Conservation (phyloP, 2,329 filamentous ascomycete genomes). For the Aspergillus fructus region DNA sequence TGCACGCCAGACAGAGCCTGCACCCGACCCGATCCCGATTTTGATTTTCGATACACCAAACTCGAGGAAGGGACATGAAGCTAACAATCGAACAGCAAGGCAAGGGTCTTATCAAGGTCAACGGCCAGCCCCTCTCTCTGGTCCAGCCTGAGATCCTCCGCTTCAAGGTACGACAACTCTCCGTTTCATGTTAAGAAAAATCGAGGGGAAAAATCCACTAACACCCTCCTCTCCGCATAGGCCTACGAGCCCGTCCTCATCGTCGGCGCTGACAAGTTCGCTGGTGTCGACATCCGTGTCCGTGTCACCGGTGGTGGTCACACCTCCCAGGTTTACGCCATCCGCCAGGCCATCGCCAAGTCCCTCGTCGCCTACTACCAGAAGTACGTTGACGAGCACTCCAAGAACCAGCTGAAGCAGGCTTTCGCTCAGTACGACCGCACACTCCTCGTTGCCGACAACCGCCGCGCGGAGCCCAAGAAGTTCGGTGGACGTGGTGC, state of each 20-base stretch:
- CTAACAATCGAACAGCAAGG: constrained; percentile 55
- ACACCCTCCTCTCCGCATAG: constrained; percentile 38
- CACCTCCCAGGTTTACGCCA: constrained; percentile 95
- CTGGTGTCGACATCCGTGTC: constrained; percentile 94
- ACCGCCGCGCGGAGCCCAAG: constrained; percentile 99
- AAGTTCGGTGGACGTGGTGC: constrained; percentile 84
- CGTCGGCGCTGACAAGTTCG: constrained; percentile 96
- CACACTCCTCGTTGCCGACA: constrained; percentile 97
- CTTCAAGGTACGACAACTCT: constrained; percentile 73
- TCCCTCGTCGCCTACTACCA: constrained; percentile 98
- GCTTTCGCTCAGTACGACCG: constrained; percentile 93
- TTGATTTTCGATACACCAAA: background rate
- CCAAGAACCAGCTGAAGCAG: constrained; percentile 99
- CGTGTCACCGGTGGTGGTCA: constrained; percentile 96
- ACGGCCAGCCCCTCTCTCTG: constrained; percentile 91
- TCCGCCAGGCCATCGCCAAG: constrained; percentile 99
- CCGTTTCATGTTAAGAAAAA: background rate
- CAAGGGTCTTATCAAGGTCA: constrained; percentile 96
- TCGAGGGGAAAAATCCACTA: constrained; percentile 4
- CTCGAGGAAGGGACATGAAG: background rate
- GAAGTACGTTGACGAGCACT: constrained; percentile 99
- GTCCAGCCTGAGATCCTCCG: constrained; percentile 95
- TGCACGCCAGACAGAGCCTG: constrained; percentile 5
- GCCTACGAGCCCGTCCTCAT: constrained; percentile 99
- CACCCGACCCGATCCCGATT: constrained; percentile 1